Conservation (phyloP, 495 filamentous ascomycete species). For the Podospora fimiseda region DNA sequence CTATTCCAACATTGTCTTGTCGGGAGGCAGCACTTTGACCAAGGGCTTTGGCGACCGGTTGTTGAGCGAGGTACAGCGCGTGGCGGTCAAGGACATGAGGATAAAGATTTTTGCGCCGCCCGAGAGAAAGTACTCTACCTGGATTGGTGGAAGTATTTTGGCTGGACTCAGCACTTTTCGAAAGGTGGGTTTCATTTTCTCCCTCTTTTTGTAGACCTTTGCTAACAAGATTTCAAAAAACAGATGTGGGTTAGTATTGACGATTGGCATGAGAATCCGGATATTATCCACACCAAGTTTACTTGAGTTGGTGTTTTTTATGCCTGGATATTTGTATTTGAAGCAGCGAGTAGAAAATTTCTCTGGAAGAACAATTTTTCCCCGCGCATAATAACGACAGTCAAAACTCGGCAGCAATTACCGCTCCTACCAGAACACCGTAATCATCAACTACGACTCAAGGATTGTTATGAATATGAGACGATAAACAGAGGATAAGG, state of each 20-base stretch:
- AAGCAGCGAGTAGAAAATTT: no score
- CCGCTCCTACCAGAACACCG: no score
- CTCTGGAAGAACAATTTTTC: no score
- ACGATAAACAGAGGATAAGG: not conserved
- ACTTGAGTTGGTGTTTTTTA: constrained; percentile 43
- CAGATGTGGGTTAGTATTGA: constrained; percentile 99
- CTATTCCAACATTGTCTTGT: constrained; percentile 94
- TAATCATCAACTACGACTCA: not conserved
- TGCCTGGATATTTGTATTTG: not conserved
- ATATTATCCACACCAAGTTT: constrained; percentile 97
- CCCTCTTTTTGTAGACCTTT: no score
- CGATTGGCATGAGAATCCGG: constrained; percentile 99
- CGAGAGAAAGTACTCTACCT: constrained; percentile 95
- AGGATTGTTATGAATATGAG: not conserved
- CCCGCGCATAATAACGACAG: no score
- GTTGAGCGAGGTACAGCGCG: constrained; percentile 80
- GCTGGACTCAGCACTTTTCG: constrained; percentile 96
- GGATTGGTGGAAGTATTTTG: constrained; percentile 97
- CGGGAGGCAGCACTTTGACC: constrained; percentile 82
- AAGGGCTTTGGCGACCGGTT: constrained; percentile 91
- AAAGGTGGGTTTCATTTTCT: constrained; percentile 61
- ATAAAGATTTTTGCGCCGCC: constrained; percentile 98
- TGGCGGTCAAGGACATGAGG: constrained; percentile 97
- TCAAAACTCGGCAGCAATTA: no score
- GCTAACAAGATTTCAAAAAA: no score